Base-by-base conservation (phyloP, 495 filamentous ascomycete genomes). In the Durotheca rogersii region DNA sequence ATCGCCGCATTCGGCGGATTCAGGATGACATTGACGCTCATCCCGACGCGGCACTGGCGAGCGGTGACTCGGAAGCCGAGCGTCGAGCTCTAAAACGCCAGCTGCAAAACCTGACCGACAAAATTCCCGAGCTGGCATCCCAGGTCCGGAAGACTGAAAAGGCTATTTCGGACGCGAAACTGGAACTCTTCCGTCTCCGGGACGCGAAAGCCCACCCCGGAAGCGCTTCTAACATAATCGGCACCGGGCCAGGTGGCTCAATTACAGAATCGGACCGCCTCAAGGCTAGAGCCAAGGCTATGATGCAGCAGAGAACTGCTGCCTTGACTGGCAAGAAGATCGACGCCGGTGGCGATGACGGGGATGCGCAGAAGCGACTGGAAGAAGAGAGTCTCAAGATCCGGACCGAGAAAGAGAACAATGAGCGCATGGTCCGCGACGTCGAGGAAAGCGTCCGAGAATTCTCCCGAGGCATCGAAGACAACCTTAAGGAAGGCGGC, bases 291-390 rank as follows among this genome's bases (percentile, higher is more conserved):
- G 91, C 94, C 23, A 95, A 89, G 67, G 91, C 91, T 30, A 93
- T 95, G 81, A 96, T 99, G 93, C 91, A 97, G 72, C 90, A 95
- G 52, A 86, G 92, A 32, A 88, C 92, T 57, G 94, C 94, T 39
- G 92, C 91, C 29, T 72, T 99, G 56, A 87, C 90, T 34, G 94
- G 94, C 29, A 86, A 83, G 64, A 87, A 89, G 54, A 69, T 84
- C 18, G 79, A 84, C 15, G 67, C 75, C 7, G 72, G 69, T 38
- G 78, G 79, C 29, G 82, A 88, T 47, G 87, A 90, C 61, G 76
- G 82, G 4, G 88, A 81, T 45, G 88, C 89, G 7, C 85, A 90
- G 29, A 87, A 89, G 68, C 80, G 88, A 9, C 65, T 96, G 20
- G 92, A 96, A 62, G 86, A 91, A 42, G 93, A 99, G 67, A 93